Percentiles rank a stretch among this genome's conserved stretches.
These are phyloP conservation scores for Buddleja alternifolia DNA, from an alignment of 257 asterid genomes.

Conservation along the genomic window DNA sequence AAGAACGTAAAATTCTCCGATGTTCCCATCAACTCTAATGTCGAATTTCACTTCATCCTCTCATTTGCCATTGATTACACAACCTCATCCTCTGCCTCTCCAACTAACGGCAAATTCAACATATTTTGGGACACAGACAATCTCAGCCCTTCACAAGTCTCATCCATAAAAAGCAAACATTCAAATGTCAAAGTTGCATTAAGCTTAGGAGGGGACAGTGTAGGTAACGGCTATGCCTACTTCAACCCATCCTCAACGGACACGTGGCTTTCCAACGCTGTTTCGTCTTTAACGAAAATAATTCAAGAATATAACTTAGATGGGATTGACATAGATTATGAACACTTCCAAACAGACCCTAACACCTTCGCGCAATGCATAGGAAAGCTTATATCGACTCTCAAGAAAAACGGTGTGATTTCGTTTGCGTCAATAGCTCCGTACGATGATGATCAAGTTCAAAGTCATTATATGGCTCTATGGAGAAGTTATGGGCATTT, in stretches of 20 bases:
- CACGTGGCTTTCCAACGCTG: conserved; percentile 82
- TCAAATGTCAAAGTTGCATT: conserved; percentile 64
- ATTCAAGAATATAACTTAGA: conserved; percentile 53
- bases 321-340: conserved; percentile 80
- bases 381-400: conserved; percentile 47
- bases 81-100: conserved; percentile 52
- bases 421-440: conserved; percentile 87
- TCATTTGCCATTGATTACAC: conserved; percentile 88
- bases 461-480: conserved; percentile 64
- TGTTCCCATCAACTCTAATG: conserved; percentile 58
- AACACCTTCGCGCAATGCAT: conserved; percentile 55
- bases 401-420: conserved; percentile 55
- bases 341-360: conserved; percentile 61
- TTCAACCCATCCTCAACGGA: conserved; percentile 56
- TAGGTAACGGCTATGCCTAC: conserved; percentile 45
- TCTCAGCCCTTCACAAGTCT: conserved; percentile 56
- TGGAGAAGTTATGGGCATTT: conserved; percentile 56
- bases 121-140: conserved; percentile 72
- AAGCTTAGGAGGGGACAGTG: conserved; percentile 81
- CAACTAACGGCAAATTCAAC: conserved; percentile 70
- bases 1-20: conserved; percentile 63
- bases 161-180: conserved; percentile 49
- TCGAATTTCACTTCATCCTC: conserved; percentile 86
- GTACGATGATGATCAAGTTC: conserved; percentile 60
- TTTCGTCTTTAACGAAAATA: conserved; percentile 59